phyloP scores from a whole-genome alignment of 2,329 filamentous ascomycete genomes.

The Emericellopsis atlantica region DNA sequence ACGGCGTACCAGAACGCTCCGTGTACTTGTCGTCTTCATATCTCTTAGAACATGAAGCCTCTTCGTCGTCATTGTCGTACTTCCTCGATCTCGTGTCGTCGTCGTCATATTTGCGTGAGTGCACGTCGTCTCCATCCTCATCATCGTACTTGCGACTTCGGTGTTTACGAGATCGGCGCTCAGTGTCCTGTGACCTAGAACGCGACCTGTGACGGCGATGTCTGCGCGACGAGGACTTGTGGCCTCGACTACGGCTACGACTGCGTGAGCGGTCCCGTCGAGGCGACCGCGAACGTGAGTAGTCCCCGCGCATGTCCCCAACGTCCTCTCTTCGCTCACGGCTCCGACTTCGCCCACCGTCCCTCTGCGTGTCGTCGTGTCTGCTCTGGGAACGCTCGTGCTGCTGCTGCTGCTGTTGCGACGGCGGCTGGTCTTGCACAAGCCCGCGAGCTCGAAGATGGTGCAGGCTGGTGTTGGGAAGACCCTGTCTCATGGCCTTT shows the following conservation, averaged over 20 bases:
- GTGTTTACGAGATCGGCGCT: conserved; percentile 37
- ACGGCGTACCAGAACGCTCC: conserved; percentile 52
- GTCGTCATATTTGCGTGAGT: no score
- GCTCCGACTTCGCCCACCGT: conserved; percentile 17
- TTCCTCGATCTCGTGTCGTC: no score
- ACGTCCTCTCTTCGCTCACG: conserved; percentile 16
- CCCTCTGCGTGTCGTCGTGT: conserved; percentile 6
- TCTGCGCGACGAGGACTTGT: conserved; percentile 28
- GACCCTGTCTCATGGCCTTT: conserved; percentile 83
- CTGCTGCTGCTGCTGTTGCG: conserved; percentile 9
- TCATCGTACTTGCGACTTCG: conserved; percentile 29
- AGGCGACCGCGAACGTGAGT: conserved; percentile 19
- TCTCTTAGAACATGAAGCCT: conserved; percentile 18
- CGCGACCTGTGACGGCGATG: conserved; percentile 43
- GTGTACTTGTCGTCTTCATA: conserved; percentile 24
- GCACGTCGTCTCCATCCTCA: no score
- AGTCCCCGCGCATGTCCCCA: conserved; percentile 7
- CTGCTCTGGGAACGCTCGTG: conserved; percentile 3
- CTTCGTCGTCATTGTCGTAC: conserved; percentile 29
- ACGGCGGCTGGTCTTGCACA: conserved; percentile 24
- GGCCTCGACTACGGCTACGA: conserved; percentile 27
- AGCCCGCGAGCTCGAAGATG: conserved; percentile 45
- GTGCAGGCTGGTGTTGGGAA: conserved; percentile 68
- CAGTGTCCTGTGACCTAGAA: conserved; percentile 30
- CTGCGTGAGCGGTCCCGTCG: conserved; percentile 13